Conservation (phyloP, 2,329 filamentous ascomycete species). For the Diaporthe sp. region DNA sequence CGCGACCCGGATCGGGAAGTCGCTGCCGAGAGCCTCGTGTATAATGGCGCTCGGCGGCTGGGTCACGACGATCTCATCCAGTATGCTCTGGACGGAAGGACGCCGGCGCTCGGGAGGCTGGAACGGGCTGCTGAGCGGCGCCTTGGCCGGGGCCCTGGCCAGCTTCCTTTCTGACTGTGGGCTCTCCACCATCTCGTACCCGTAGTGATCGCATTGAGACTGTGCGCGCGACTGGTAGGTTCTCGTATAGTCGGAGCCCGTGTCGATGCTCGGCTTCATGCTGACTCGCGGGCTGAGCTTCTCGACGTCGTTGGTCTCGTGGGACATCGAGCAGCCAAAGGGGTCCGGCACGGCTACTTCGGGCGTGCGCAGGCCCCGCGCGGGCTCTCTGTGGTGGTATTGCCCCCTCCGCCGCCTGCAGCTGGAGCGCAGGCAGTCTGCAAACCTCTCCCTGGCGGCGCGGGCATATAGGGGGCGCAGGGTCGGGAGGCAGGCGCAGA, state of each 20-base stretch:
- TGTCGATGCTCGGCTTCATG: background rate
- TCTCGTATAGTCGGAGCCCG: background rate
- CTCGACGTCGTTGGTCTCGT: background rate
- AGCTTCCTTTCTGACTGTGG: background rate
- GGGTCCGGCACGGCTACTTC: background rate
- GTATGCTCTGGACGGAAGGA: constrained; percentile 17
- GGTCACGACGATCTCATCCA: constrained; percentile 22
- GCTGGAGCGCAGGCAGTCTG: background rate
- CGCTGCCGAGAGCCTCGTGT: constrained; percentile 14
- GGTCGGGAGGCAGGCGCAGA: constrained; percentile 24
- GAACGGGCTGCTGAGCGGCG: background rate
- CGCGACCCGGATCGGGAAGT: constrained; percentile 10
- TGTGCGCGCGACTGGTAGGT: background rate
- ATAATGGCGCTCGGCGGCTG: constrained; percentile 23
- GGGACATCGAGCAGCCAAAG: background rate
- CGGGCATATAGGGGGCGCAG: constrained; percentile 3
- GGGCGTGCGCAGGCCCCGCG: background rate
- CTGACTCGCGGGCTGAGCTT: background rate
- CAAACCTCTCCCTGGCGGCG: background rate
- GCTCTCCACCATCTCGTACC: background rate
- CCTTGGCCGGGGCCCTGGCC: background rate
- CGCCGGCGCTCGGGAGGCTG: constrained; percentile 20
- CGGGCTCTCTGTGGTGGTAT: background rate
- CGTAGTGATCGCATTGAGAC: background rate
- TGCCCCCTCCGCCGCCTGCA: background rate